A percentile compares a stretch with the other conserved stretches of the same genome.
Evolutionary conservation across 176 grass and related monocot species (phyloP).

Genomic region (Rhynchospora breviuscula): DNA sequence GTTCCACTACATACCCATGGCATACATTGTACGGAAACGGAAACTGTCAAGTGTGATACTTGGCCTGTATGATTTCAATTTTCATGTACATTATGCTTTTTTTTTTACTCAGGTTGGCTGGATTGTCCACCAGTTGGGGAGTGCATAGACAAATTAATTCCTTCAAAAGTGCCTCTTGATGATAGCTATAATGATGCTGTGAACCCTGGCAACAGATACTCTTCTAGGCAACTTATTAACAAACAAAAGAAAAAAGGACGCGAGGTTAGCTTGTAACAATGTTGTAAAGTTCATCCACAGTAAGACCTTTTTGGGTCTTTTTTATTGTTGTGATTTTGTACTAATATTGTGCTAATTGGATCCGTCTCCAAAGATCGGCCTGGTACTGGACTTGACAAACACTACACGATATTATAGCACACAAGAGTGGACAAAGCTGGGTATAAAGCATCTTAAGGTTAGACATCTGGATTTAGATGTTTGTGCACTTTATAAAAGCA

Average conservation of each 20-base stretch:
- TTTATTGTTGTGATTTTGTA: neutral
- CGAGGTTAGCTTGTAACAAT: conserved; percentile 58
- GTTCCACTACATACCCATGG: neutral
- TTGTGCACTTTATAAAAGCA: neutral
- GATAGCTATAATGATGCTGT: conserved; percentile 88
- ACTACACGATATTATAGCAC: conserved; percentile 72
- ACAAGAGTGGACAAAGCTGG: conserved; percentile 77
- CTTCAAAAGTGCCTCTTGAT: conserved; percentile 98
- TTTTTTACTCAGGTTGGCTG: conserved; percentile 65
- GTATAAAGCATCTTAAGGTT: conserved; percentile 94
- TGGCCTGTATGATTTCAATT: neutral
- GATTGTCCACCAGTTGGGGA: conserved; percentile 85
- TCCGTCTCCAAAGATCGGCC: conserved; percentile 67
- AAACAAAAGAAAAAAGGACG: conserved; percentile 84
- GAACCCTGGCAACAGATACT: conserved; percentile 91
- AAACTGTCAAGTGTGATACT: neutral
- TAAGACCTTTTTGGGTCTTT: neutral
- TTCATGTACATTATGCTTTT: neutral
- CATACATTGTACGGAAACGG: neutral
- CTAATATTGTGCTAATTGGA: neutral
- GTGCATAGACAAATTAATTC: conserved; percentile 89
- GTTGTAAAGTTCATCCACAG: neutral
- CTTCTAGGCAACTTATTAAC: conserved; percentile 83
- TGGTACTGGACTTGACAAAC: conserved; percentile 99
- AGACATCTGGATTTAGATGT: conserved; percentile 22